These are phyloP conservation scores for Skeletonema grethae DNA, from an alignment of 108 stramenopile genomes.

Conservation along the genomic window DNA sequence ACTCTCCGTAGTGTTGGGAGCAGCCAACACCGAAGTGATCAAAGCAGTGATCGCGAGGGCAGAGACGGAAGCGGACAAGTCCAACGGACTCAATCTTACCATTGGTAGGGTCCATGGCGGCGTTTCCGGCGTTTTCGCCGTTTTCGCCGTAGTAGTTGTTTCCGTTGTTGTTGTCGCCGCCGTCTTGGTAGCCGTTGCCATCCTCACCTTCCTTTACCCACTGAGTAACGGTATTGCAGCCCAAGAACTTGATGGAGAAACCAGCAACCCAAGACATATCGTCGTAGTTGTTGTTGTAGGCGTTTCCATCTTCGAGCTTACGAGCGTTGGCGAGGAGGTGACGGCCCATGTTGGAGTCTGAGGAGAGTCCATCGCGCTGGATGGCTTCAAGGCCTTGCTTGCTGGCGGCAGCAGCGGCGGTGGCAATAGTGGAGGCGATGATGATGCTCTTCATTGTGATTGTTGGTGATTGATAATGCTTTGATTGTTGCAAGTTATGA, in stretches of 20 bases:
- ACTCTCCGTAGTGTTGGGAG: conserved; percentile 73
- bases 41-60: conserved; percentile 65
- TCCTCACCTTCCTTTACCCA: conserved; percentile 41
- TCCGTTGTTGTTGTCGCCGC: conserved; percentile 54
- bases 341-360: conserved; percentile 54
- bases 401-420: conserved; percentile 34
- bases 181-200: conserved; percentile 31
- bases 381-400: conserved; percentile 35
- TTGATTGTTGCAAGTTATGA: conserved; percentile 1
- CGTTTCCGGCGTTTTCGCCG: conserved; percentile 7
- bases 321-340: conserved; percentile 62
- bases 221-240: conserved; percentile 81
- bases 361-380: conserved; percentile 53
- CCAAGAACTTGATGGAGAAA: conserved; percentile 85
- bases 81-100: conserved; percentile 75
- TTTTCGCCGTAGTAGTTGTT: conserved; percentile 51
- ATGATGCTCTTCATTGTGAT: not conserved
- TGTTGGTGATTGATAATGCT: not conserved
- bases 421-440: conserved; percentile 16
- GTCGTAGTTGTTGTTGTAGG: conserved; percentile 5
- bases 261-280: conserved; percentile 55
- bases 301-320: conserved; percentile 32
- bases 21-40: conserved; percentile 61
- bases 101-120: conserved; percentile 33
- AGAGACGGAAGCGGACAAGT: conserved; percentile 84